phyloP scores from a whole-genome alignment of 2,329 filamentous ascomycete genomes.

The Colletotrichum trifolii region DNA sequence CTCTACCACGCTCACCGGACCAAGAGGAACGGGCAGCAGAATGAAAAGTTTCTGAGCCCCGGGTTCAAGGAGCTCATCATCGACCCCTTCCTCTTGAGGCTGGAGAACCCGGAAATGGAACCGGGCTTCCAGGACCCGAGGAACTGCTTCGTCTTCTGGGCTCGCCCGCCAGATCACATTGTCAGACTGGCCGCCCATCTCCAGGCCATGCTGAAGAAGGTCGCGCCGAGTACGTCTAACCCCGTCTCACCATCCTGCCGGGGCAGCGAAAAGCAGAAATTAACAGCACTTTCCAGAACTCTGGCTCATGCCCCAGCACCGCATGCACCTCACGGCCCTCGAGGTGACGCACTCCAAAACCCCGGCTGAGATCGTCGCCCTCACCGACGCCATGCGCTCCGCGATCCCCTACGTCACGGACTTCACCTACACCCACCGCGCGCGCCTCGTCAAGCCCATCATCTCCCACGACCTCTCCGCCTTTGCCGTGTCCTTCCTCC shows the following conservation, averaged over 20 bases:
- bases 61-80: slow-evolving; percentile 78
- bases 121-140: slow-evolving; percentile 79
- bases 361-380: slow-evolving; percentile 70
- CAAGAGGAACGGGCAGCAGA: slow-evolving; percentile 81
- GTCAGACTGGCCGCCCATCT: slow-evolving; percentile 74
- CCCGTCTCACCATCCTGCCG: neutral
- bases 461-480: slow-evolving; percentile 88
- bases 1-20: slow-evolving; percentile 80
- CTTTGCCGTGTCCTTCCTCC: slow-evolving; percentile 87
- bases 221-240: slow-evolving; percentile 73
- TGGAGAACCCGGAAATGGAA: slow-evolving; percentile 72
- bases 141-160: slow-evolving; percentile 90
- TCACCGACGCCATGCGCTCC: slow-evolving; percentile 69
- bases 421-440: slow-evolving; percentile 73
- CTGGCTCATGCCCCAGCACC: slow-evolving; percentile 85
- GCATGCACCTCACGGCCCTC: slow-evolving; percentile 86
- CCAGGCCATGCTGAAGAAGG: slow-evolving; percentile 72
- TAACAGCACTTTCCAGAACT: slow-evolving; percentile 62
- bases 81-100: slow-evolving; percentile 78
- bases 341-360: slow-evolving; percentile 87
- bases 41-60: slow-evolving; percentile 74
- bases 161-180: slow-evolving; percentile 80
- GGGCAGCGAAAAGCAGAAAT: slow-evolving; percentile 11
- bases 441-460: slow-evolving; percentile 83
- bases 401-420: slow-evolving; percentile 70